Percentiles rank a stretch among this genome's conserved stretches.
phyloP scores from a whole-genome alignment of 2,329 filamentous ascomycete genomes.

The Phoma sp. region DNA sequence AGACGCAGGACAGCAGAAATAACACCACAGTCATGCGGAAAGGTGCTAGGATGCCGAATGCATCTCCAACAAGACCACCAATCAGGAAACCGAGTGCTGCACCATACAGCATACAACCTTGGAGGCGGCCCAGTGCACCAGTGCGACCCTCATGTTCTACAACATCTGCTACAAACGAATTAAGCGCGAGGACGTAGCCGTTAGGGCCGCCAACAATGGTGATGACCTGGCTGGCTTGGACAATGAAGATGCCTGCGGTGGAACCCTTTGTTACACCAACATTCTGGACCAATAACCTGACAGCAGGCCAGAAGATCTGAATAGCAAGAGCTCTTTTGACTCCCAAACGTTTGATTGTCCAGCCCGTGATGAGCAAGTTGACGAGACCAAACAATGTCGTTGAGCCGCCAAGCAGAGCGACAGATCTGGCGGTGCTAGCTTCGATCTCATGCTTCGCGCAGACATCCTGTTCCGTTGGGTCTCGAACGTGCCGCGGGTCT shows the following conservation, averaged over 20 bases:
- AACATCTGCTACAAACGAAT: constrained; percentile 71
- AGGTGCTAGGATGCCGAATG: constrained; percentile 66
- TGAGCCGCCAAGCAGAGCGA: constrained; percentile 69
- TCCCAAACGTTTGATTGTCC: constrained; percentile 70
- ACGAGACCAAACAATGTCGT: constrained; percentile 71
- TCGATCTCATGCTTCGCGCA: constrained; percentile 69
- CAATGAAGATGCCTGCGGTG: constrained; percentile 68
- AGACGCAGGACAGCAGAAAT: constrained; percentile 55
- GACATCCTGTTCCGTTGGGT: constrained; percentile 55
- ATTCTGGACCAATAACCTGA: constrained; percentile 68
- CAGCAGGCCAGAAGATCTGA: constrained; percentile 68
- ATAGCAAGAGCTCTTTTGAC: constrained; percentile 67
- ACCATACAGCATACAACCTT: constrained; percentile 71
- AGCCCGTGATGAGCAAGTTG: constrained; percentile 71
- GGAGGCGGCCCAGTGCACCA: constrained; percentile 67
- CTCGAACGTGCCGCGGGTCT: constrained; percentile 53
- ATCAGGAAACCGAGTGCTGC: constrained; percentile 68
- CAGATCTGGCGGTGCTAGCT: constrained; percentile 66
- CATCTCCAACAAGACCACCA: constrained; percentile 69
- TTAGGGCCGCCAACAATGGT: constrained; percentile 71
- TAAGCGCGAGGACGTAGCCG: constrained; percentile 72
- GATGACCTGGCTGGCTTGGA: constrained; percentile 71
- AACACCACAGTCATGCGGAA: constrained; percentile 68
- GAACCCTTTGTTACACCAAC: constrained; percentile 68
- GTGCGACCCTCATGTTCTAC: constrained; percentile 66